Evolutionary conservation across 768 basidiomycete genomes (phyloP), one percentile per base, ranked within the genome.

Genomic region (Pholiota conissans): DNA sequence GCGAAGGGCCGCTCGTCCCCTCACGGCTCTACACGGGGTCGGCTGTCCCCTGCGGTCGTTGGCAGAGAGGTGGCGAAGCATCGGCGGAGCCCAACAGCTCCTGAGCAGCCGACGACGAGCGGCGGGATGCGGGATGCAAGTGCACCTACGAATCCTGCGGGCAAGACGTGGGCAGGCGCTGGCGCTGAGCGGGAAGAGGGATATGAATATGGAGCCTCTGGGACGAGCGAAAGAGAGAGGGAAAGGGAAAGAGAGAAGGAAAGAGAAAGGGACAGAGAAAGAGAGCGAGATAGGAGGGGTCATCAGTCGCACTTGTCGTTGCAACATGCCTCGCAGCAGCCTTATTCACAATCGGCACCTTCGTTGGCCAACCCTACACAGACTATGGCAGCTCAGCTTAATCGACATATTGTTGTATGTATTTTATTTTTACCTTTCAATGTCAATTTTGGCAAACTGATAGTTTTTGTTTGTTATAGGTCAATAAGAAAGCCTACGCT

Each of bases 401-500:
- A 75, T 58, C 76, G 79, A 26, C 77, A 79, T 59, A 74, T 79
- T 56, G 67, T 74, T 46, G 79, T 76, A 70, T 54, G 73, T 67
- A 55, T 13, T 45, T 48, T 54, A 2, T 32, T 46, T 56, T 60
- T 26, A 18, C 34, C 6, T 14, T 1, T 11, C 10, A 14, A 18
- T 34, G 46, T 51, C 58, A 34, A n/a, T 26, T 10, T 29, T 50
- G 20, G 4, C 5, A 28, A 50, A 34, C 13, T 56, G 18, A 53
- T 27, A 51, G 51, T 32, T 28, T 48, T 49, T 14, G 26, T 10
- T 26, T 46, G n/a, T 49, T 13, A 49, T 18, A 85, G 86, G 87
- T 93, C 28, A 95, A 95, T 77, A 90, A 86, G 69, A 89, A 85
- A 65, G 72, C 81, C 0, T 98, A 98, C 61, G 87, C 87, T 27